Evolutionary conservation across 352 stramenopile species (phyloP), one percentile per base, ranked within the genome.

Genomic region (Elongisporangium senticosum): DNA sequence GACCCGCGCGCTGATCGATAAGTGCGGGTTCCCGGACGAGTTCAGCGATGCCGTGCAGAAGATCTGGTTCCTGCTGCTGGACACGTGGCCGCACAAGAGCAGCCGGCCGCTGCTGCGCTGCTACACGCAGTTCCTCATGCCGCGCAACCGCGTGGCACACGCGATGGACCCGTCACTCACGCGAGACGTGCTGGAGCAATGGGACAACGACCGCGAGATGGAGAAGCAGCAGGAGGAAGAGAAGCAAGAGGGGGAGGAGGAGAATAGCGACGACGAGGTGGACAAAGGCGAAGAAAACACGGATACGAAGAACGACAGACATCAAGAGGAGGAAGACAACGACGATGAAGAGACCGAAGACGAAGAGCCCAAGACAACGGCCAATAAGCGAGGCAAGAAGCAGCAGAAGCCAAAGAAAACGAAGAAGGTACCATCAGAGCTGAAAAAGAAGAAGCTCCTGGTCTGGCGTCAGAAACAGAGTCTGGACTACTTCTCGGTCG

Each of bases 91-190:
- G 17, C 56, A 57, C 11, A 89, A 87, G 63, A 79, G 76, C 59
- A 60, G 71, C 15, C 73, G 67, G 4, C 83, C 83, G 37, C 61
- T 92, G 40, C 63, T 92, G 53, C 74, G 75, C 39, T 89, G 78
- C 67, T 92, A 83, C 63, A 90, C 79, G 24, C 78, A 90, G 64
- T 90, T 87, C 55, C 82, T 79, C 49, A 49, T 88, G 52, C 55
- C 51, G 21, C 57, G 51, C 1, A 22, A 24, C 7, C 11, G 10
- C 10, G 19, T 50, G 11, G 24, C 47, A 8, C 58, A 19, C 7
- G 67, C 53, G 7, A 70, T 87, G 63, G 81, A 91, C 47, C 67
- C 70, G 4, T 69, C 68, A 4, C 56, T 87, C 43, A 87, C 78
- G 5, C 68, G 73, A 20, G 73, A 89, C 20, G 65, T 90, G 57